Conservation (phyloP, 1,284 basidiomycete species). For the Polyporus tsugae region DNA sequence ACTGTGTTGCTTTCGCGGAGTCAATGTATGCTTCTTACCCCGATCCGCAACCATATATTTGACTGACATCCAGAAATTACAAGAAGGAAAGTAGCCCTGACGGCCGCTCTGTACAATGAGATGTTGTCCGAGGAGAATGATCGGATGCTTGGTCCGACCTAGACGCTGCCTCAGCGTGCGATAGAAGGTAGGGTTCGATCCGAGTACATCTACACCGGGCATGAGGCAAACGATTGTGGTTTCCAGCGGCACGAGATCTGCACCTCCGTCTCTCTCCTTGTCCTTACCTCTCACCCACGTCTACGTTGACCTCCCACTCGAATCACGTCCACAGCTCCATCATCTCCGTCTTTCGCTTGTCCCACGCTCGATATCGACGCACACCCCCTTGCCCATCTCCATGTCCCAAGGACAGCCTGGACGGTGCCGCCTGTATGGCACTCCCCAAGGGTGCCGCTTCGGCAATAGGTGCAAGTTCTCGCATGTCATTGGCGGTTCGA, state of each 20-base stretch:
- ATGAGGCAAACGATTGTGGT: background rate
- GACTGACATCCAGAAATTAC: too few relatives aligned
- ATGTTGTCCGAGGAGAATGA: background rate
- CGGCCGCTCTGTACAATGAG: too few relatives aligned
- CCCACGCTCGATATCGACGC: background rate
- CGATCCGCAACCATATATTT: too few relatives aligned
- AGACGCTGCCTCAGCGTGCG: background rate
- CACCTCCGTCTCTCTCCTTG: background rate
- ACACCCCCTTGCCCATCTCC: background rate
- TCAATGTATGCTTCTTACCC: too few relatives aligned
- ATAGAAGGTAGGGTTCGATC: background rate
- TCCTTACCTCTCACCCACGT: background rate
- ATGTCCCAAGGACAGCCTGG: slow-evolving; percentile 22
- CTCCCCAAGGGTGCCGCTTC: slow-evolving; percentile 23
- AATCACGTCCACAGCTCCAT: background rate
- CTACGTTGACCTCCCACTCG: background rate
- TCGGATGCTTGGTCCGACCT: background rate
- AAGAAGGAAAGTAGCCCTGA: too few relatives aligned
- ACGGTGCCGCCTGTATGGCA: slow-evolving; percentile 12
- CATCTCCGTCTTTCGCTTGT: background rate
- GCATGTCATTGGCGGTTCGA: slow-evolving; percentile 29
- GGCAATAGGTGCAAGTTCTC: slow-evolving; percentile 30
- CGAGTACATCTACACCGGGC: background rate
- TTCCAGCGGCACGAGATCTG: background rate
- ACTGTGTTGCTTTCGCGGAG: too few relatives aligned